These are phyloP conservation scores for Backusella psychrophila DNA, from an alignment of 192 early-diverging fungal species.

Conservation along the genomic window DNA sequence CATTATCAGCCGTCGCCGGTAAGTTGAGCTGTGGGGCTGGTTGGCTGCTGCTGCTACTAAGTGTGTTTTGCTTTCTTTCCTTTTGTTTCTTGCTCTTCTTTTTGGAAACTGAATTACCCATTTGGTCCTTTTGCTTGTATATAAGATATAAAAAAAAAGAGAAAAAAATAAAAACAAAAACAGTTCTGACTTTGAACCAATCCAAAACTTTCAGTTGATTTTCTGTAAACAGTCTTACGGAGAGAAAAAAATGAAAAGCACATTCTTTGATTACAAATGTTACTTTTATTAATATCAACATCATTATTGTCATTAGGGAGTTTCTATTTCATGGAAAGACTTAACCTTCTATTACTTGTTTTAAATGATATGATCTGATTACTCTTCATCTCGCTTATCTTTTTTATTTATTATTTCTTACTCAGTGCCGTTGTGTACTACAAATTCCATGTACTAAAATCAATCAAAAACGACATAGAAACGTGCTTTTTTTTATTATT, in stretches of 20 bases:
- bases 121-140: neutral
- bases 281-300: neutral
- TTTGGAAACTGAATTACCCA: constrained; percentile 16
- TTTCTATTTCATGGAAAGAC: neutral
- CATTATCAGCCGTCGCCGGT: constrained; percentile 24
- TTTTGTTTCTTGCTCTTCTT: constrained; percentile 5
- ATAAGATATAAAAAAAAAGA: neutral
- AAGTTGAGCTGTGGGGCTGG: neutral
- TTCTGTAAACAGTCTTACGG: neutral
- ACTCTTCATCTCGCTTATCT: neutral
- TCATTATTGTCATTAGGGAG: neutral
- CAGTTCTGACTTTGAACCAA: neutral
- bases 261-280: neutral
- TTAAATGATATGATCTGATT: neutral
- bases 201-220: neutral
- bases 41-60: neutral
- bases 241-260: neutral
- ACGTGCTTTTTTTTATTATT: neutral
- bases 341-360: neutral
- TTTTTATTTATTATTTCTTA: neutral
- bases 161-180: neutral
- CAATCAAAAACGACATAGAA: neutral
- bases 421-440: neutral
- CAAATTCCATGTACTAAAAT: neutral
- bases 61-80: neutral